Evolutionary conservation across 441 rosid species (phyloP), one percentile per base, ranked within the genome.

Genomic region (Melastoma candidum): DNA sequence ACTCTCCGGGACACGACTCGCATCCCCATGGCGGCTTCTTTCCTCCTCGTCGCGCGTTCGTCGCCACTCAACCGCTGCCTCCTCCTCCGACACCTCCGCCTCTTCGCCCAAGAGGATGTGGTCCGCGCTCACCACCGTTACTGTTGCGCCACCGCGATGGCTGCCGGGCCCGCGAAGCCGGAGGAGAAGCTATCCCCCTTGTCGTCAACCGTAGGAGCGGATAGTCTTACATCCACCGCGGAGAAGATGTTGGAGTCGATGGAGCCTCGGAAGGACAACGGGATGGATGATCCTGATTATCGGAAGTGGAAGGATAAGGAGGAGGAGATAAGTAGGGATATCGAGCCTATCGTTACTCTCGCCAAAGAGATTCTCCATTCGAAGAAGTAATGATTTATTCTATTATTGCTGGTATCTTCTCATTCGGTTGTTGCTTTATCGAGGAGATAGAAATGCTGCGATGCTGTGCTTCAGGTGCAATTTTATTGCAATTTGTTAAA

Each of bases 281-380:
- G 73, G 12, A 70, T 65, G 74, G 82, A 78, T 50, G 72, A 78
- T 81, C 82, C 81, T 61, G 85, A 78, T 69, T 81, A 73, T 63
- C 67, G 90, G 53, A 80, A 71, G 47, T 80, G 96, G 96, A 83
- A 69, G 73, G 82, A 81, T 11, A 67, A 68, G 41, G 88, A 90
- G 63, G 80, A 70, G 4, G 93, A 85, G 81, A 85, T 87, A 58
- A 70, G 78, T 48, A 53, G 56, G 48, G 93, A 85, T 63, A 67
- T 87, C 44, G 74, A 74, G 62, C 77, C 96, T 36, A 62, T 68
- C 25, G 45, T 71, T 68, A 68, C 62, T 39, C 84, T 78, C 24
- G 47, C 80, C 10, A 84, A 81, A 71, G 86, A 80, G 26, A 81
- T 90, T 71, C 80, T 90, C 63, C 96, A 87, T 65, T 83, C 97